Percentiles rank a stretch among this genome's conserved stretches.
Evolutionary conservation across 345 rosid species (phyloP).

Genomic region (Rhodamnia argentea): DNA sequence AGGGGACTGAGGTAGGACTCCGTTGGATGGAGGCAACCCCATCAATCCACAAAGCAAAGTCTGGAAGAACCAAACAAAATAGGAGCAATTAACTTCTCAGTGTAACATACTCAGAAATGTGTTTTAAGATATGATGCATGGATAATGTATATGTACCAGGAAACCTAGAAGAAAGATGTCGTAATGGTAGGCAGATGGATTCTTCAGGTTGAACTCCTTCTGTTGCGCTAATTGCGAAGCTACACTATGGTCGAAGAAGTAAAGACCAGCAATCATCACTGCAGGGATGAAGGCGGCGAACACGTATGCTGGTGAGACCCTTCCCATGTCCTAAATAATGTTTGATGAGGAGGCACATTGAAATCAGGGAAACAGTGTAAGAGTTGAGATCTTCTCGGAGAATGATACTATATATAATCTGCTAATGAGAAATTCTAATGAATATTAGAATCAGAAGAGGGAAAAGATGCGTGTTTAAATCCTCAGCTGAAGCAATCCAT

Average conservation of each 20-base stretch:
- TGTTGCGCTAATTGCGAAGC: slow-evolving; percentile 85
- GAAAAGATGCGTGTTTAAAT: neutral
- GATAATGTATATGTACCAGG: slow-evolving; percentile 28
- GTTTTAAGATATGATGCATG: neutral
- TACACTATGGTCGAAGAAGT: slow-evolving; percentile 81
- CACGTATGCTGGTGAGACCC: slow-evolving; percentile 48
- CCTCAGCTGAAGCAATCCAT: neutral
- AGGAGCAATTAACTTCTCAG: neutral
- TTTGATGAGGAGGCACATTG: neutral
- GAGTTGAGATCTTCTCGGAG: neutral
- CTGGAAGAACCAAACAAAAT: slow-evolving; percentile 19
- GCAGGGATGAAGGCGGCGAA: slow-evolving; percentile 72
- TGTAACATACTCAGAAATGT: neutral
- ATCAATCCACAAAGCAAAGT: slow-evolving; percentile 74
- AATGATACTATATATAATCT: neutral
- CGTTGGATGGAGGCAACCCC: slow-evolving; percentile 79
- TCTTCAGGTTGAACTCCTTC: slow-evolving; percentile 77
- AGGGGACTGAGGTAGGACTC: slow-evolving; percentile 93
- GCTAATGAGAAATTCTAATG: neutral
- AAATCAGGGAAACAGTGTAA: neutral
- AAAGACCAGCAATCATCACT: slow-evolving; percentile 69
- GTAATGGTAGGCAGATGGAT: slow-evolving; percentile 70
- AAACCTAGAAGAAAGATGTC: slow-evolving; percentile 65
- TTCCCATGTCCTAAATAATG: slow-evolving; percentile 59
- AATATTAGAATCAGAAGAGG: neutral